These are phyloP conservation scores for Bombardia bombarda DNA, from an alignment of 495 filamentous ascomycete species.

Conservation along the genomic window DNA sequence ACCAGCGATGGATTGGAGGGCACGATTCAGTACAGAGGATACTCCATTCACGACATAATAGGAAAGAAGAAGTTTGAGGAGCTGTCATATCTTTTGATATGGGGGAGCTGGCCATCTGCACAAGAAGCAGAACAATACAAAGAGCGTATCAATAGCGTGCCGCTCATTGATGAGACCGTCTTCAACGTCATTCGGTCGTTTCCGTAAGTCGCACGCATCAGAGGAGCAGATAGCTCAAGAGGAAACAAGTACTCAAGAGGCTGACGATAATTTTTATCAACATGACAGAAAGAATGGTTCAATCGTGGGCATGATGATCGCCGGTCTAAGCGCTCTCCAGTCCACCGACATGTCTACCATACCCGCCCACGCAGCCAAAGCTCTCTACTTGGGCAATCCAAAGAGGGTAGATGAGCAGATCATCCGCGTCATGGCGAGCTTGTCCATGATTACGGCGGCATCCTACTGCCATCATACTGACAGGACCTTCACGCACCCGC, in stretches of 20 bases:
- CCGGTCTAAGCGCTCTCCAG: conserved; percentile 31
- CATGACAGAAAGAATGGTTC: neutral
- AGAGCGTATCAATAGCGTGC: neutral
- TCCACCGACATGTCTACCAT: conserved; percentile 23
- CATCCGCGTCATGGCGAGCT: conserved; percentile 20
- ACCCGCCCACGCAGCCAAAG: neutral
- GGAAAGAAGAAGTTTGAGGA: conserved; percentile 32
- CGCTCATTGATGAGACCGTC: neutral
- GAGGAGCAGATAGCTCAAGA: too few relatives aligned
- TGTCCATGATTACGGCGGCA: neutral
- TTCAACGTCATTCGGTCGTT: conserved; percentile 2
- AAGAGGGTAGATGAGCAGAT: conserved; percentile 1
- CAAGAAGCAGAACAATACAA: conserved; percentile 5
- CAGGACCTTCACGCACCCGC: conserved; percentile 30
- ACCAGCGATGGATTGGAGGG: conserved; percentile 32
- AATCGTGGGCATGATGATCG: conserved; percentile 10
- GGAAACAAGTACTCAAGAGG: too few relatives aligned
- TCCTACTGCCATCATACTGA: conserved; percentile 26
- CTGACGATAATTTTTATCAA: too few relatives aligned
- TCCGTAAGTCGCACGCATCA: conserved; percentile 5
- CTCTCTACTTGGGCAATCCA: conserved; percentile 9
- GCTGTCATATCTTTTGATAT: conserved; percentile 35
- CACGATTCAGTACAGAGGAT: conserved; percentile 32
- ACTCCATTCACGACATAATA: conserved; percentile 34
- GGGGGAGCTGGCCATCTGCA: conserved; percentile 33